Evolutionary conservation across 179 eudicot genomes (phyloP).

Genomic region (Gypsophila paniculata): DNA sequence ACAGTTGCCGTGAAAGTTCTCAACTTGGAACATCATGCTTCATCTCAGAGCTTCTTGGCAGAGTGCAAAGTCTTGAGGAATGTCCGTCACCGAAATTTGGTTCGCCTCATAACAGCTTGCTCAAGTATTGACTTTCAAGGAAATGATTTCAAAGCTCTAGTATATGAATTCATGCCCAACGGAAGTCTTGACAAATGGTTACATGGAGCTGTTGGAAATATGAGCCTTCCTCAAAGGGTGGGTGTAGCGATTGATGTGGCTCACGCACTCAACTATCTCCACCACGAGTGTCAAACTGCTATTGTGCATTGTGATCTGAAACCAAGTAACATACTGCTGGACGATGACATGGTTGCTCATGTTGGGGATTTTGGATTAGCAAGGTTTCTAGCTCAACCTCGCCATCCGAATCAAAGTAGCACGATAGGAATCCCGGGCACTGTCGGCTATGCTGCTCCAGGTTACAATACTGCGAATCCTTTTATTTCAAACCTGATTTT

Average conservation of each 20-base stretch:
- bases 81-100: constrained; percentile 24
- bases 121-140: constrained; percentile 26
- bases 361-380: constrained; percentile 32
- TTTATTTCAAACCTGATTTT: background rate
- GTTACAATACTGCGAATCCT: background rate
- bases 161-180: constrained; percentile 32
- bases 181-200: constrained; percentile 28
- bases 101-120: constrained; percentile 25
- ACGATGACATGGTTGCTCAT: constrained; percentile 23
- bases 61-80: constrained; percentile 27
- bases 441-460: constrained; percentile 28
- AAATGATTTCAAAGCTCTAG: constrained; percentile 31
- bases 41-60: constrained; percentile 24
- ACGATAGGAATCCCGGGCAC: constrained; percentile 25
- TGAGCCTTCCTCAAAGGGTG: constrained; percentile 23
- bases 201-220: background rate
- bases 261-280: constrained; percentile 27
- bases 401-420: constrained; percentile 7
- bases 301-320: constrained; percentile 28
- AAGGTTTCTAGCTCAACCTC: background rate
- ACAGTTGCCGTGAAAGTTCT: constrained; percentile 27
- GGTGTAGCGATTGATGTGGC: constrained; percentile 32
- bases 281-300: constrained; percentile 20
- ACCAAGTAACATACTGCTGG: constrained; percentile 25
- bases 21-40: constrained; percentile 5